Conservation (phyloP, 257 asterid genomes). For the Lithospermum erythrorhizon region DNA sequence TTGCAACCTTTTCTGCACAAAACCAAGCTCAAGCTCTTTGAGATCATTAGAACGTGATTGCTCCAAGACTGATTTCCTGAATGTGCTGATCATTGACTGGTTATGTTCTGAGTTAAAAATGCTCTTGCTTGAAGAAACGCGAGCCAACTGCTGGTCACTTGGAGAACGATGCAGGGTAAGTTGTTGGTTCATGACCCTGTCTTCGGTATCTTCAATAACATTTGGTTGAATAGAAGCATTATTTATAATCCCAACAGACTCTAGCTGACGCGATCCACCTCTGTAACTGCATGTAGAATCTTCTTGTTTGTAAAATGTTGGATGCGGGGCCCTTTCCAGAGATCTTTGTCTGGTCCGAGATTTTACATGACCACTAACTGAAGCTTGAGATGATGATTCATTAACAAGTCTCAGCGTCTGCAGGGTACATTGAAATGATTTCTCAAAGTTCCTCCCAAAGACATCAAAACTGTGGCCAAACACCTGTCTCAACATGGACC, state of each 20-base stretch:
- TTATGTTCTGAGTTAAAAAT: slow-evolving; percentile 14
- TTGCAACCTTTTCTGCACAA: slow-evolving; percentile 45
- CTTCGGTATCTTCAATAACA: slow-evolving; percentile 25
- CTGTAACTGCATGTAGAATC: slow-evolving; percentile 15
- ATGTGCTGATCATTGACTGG: slow-evolving; percentile 30
- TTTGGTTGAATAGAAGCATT: slow-evolving; percentile 9
- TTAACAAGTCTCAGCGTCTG: slow-evolving; percentile 46
- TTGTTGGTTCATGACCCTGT: slow-evolving; percentile 20
- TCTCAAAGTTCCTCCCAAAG: slow-evolving; percentile 36
- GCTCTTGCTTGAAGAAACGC: slow-evolving; percentile 22
- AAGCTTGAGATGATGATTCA: slow-evolving; percentile 35
- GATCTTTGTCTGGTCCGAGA: slow-evolving; percentile 18
- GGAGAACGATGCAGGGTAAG: slow-evolving; percentile 38
- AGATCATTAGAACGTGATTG: slow-evolving; percentile 78
- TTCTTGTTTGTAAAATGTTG: slow-evolving; percentile 16
- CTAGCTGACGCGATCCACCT: slow-evolving; percentile 13
- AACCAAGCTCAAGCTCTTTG: slow-evolving; percentile 60
- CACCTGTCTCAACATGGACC: slow-evolving; percentile 27
- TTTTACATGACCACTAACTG: slow-evolving; percentile 19
- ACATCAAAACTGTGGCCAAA: slow-evolving; percentile 25
- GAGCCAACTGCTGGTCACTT: slow-evolving; percentile 26
- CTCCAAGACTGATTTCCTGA: slow-evolving; percentile 65
- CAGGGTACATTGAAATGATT: slow-evolving; percentile 34
- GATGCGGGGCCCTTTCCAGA: slow-evolving; percentile 17
- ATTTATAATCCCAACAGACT: slow-evolving; percentile 15